Base-by-base conservation (phyloP, 164 flowering plant genomes). In the Echeveria elegans region DNA sequence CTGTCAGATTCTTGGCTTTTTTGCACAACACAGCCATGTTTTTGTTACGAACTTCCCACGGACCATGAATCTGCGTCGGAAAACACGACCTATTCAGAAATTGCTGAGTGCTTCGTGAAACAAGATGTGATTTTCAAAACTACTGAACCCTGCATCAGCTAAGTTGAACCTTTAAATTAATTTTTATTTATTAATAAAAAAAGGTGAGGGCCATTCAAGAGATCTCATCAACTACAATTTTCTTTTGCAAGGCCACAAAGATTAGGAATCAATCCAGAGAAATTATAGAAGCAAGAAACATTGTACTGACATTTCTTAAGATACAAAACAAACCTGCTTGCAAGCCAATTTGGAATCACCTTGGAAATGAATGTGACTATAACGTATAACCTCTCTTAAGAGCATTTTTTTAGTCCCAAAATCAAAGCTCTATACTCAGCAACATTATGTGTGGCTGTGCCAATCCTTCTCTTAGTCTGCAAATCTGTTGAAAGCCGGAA, bases 341-440 rank as follows among this genome's bases (percentile, higher is more conserved):
- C 85, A 83, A 28, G 89, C 86, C 36, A 92, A 91, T 76, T 82
- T 84, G 72, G 96, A 88, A 74, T 92, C 98, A 11, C 98, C 98
- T 76, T 72, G 80, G 63, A 82, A 87, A 30, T 67, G 81, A 69
- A 92, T 80, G 37, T 69, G 71, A 32, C n/a, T n/a, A n/a, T n/a
- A n/a, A n/a, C n/a, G 79, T 81, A 77, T 79, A 88, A 21, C 98
- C 98, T 74, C 81, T 83, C 62, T 73, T 43, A 47, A 89, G 81
- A 64, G 98, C 98, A 79, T 75, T 73, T 76, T 72, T 87, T 78
- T 89, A 40, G 59, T 93, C 98, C 52, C n/a, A 92, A 77, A 71
- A 88, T 79, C 56, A 85, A 24, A 23, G n/a, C n/a, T 48, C 82
- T 82, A 79, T 89, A 92, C 75, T 92, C 98, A 68, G 95, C 96